These are phyloP conservation scores for Skeletonema grethae DNA, from an alignment of 108 stramenopile species.

Conservation along the genomic window DNA sequence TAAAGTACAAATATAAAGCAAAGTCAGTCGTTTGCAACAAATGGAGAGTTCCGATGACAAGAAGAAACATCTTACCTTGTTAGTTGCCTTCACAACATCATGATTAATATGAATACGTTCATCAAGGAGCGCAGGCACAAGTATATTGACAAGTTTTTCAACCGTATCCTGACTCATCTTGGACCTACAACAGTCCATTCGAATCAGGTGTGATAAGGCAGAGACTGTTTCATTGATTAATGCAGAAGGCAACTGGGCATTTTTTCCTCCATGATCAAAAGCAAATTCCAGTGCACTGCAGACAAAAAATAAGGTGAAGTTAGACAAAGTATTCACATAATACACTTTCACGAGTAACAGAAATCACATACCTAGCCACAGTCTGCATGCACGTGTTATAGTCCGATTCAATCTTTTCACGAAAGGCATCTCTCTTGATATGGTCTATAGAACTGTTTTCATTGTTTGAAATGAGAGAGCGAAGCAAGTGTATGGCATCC, in stretches of 20 bases:
- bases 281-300: slow-evolving; percentile 61
- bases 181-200: slow-evolving; percentile 42
- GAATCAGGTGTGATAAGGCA: slow-evolving; percentile 60
- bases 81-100: slow-evolving; percentile 63
- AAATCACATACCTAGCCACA: background rate
- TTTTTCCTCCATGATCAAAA: slow-evolving; percentile 46
- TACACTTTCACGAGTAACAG: background rate
- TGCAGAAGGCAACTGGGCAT: slow-evolving; percentile 59
- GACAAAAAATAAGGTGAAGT: background rate
- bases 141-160: slow-evolving; percentile 52
- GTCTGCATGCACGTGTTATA: background rate
- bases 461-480: background rate
- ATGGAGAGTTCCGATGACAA: background rate
- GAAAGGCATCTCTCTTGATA: background rate
- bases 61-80: slow-evolving; percentile 57
- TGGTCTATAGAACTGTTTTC: background rate
- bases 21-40: background rate
- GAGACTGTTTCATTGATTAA: slow-evolving; percentile 68
- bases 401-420: slow-evolving; percentile 6
- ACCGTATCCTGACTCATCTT: slow-evolving; percentile 56
- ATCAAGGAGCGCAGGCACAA: slow-evolving; percentile 69
- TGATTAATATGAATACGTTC: slow-evolving; percentile 52
- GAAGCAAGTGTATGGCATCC: background rate
- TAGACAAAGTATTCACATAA: background rate
- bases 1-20: background rate